Percentiles rank a stretch among this genome's conserved stretches.
These are phyloP conservation scores for Paracamarosporium sp. DNA, from an alignment of 2,329 filamentous ascomycete species.

Conservation along the genomic window DNA sequence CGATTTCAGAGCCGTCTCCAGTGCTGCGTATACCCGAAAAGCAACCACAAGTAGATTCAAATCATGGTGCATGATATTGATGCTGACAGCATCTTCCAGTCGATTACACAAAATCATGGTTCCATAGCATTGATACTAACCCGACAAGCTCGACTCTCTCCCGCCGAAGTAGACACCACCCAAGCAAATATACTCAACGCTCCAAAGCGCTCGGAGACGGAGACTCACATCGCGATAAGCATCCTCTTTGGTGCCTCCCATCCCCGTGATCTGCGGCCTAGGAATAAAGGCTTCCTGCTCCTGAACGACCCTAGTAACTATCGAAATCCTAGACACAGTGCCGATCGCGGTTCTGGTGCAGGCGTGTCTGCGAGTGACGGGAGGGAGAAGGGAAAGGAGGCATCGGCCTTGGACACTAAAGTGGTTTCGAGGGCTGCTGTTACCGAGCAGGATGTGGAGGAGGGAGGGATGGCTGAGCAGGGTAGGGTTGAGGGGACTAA, in stretches of 20 bases:
- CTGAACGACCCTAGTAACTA: not conserved
- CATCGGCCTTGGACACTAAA: not conserved
- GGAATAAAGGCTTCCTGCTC: not conserved
- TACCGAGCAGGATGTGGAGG: no score
- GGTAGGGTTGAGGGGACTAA: no score
- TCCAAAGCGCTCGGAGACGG: not conserved
- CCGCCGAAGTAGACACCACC: not conserved
- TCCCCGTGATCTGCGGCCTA: no score
- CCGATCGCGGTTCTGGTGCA: not conserved
- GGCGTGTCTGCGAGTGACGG: not conserved
- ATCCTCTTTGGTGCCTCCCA: not conserved
- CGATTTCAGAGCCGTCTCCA: not conserved
- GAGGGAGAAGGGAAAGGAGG: not conserved
- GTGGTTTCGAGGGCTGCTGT: not conserved
- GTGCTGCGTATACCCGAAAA: not conserved
- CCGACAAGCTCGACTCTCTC: not conserved
- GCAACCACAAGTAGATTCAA: not conserved
- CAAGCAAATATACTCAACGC: not conserved
- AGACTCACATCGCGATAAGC: not conserved
- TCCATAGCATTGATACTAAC: not conserved
- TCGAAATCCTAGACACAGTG: not conserved
- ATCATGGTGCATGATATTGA: not conserved
- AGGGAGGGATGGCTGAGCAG: no score
- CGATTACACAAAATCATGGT: not conserved
- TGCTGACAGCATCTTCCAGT: not conserved